Evolutionary conservation across 1,284 basidiomycete species (phyloP), one percentile per base, ranked within the genome.

Genomic region (Cryptococcus sp.): DNA sequence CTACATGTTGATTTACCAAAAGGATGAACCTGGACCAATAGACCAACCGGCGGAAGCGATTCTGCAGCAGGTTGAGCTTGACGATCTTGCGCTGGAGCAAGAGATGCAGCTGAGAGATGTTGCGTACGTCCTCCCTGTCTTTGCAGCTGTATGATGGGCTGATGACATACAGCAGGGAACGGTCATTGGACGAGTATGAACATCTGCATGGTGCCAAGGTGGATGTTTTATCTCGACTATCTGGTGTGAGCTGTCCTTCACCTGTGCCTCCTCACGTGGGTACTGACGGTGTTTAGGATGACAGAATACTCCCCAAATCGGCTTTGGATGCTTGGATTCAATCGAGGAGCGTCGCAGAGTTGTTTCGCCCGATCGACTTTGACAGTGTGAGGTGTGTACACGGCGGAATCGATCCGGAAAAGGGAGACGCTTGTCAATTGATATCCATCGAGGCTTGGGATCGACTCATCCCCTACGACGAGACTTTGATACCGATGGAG

Each of bases 1-100:
- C 22, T 94, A 95, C 72, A 92, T 94, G 89, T 78, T 94, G 33
- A 83, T 95, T 44, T 95, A 94, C 71, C 79, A 80, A 35, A 79
- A 80, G 33, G 42, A 39, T 22, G 4, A 34, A 4, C 2, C 56
- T 43, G 63, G 22, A 74, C 31, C 43, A 18, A 22, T 35, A 14
- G 21, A 26, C 9, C 41, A 26, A 22, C 82, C 83, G 21, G 83
- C 86, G 3, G 54, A 65, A 22, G 71, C 74, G 31, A 82, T 84
- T 2, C 51, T 77, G 49, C 69, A 78, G 14, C 75, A 79, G 16
- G 79, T 91, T 3, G 66, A 77, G 12, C 63, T 63, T 2, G 72
- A 84, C 19, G 87, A 89, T 63, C 67, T 31, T 1, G 37, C 33
- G 4, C 31, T 65, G 6, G 28, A 48, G 26, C 21, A 21, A 11